Evolutionary conservation across 768 basidiomycete genomes (phyloP).

Genomic region (Crucibulum laeve): DNA sequence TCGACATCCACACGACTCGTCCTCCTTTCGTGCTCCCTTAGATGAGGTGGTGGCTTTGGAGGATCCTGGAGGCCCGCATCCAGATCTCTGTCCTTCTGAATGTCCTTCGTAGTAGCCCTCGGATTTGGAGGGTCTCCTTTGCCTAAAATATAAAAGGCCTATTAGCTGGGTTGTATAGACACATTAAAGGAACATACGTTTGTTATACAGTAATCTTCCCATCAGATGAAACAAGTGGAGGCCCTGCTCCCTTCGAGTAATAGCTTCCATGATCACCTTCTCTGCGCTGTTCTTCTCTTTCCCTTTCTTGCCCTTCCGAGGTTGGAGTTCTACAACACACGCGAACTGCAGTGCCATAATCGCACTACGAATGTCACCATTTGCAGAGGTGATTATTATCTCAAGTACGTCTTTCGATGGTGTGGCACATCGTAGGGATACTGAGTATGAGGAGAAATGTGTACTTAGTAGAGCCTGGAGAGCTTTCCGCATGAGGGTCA

Average conservation of each 20-base stretch:
- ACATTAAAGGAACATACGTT: conserved; percentile 52
- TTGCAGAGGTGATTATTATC: conserved; percentile 70
- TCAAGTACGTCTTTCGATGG: conserved; percentile 70
- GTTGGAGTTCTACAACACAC: conserved; percentile 39
- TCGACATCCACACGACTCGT: conserved; percentile 76
- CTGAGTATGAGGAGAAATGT: conserved; percentile 39
- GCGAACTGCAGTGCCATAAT: conserved; percentile 92
- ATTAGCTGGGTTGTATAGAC: not conserved
- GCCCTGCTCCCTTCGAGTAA: conserved; percentile 82
- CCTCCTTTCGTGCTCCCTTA: conserved; percentile 56
- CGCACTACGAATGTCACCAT: conserved; percentile 91
- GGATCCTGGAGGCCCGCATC: conserved; percentile 55
- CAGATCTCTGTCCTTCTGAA: conserved; percentile 52
- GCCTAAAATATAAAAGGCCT: conserved; percentile 37
- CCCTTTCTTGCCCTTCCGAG: conserved; percentile 15
- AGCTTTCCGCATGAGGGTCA: conserved; percentile 79
- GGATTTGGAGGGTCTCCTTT: conserved; percentile 65
- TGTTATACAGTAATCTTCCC: conserved; percentile 93
- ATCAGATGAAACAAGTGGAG: conserved; percentile 88
- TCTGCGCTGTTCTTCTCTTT: conserved; percentile 28
- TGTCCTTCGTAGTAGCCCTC: conserved; percentile 57
- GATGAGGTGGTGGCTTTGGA: conserved; percentile 51
- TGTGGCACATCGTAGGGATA: conserved; percentile 17
- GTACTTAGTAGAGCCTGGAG: conserved; percentile 53
- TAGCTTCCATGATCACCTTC: conserved; percentile 54